A percentile compares a stretch with the other conserved stretches of the same genome.
Conservation (phyloP, 192 early-diverging fungal genomes). For the Phycomyces nitens region DNA sequence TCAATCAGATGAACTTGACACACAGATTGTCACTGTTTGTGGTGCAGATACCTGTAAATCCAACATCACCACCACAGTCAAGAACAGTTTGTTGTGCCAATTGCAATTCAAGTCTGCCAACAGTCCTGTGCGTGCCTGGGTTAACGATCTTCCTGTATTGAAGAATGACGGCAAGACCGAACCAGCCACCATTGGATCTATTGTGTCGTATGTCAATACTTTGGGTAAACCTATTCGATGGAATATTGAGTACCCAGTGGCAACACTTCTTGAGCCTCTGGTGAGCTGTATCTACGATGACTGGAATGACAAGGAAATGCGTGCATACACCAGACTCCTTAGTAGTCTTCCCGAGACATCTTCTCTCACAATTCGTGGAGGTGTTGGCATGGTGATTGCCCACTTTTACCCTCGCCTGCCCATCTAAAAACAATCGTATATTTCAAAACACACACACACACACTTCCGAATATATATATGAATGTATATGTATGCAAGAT, state of each 20-base stretch:
- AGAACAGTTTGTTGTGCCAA: slow-evolving; percentile 37
- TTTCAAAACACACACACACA: background rate
- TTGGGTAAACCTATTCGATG: slow-evolving; percentile 1
- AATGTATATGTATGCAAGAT: too few relatives aligned
- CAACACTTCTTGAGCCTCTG: slow-evolving; percentile 11
- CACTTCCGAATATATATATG: too few relatives aligned
- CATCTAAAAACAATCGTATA: background rate
- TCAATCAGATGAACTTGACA: background rate
- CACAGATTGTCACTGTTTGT: background rate
- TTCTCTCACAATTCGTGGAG: slow-evolving; percentile 32
- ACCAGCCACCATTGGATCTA: background rate
- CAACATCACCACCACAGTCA: slow-evolving; percentile 24
- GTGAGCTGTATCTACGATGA: slow-evolving; percentile 50
- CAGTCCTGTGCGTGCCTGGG: slow-evolving; percentile 15
- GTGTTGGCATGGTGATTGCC: slow-evolving; percentile 23
- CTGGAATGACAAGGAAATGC: slow-evolving; percentile 45
- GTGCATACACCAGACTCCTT: slow-evolving; percentile 41
- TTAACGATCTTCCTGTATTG: background rate
- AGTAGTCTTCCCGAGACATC: slow-evolving; percentile 32
- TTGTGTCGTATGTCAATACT: slow-evolving; percentile 6
- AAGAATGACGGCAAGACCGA: background rate
- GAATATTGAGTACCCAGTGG: slow-evolving; percentile 19
- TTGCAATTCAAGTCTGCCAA: slow-evolving; percentile 18
- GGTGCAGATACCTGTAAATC: slow-evolving; percentile 22
- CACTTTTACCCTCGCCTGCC: slow-evolving; percentile 2